Base-by-base conservation (phyloP, 441 rosid genomes). In the Gossypium gossypioides region DNA sequence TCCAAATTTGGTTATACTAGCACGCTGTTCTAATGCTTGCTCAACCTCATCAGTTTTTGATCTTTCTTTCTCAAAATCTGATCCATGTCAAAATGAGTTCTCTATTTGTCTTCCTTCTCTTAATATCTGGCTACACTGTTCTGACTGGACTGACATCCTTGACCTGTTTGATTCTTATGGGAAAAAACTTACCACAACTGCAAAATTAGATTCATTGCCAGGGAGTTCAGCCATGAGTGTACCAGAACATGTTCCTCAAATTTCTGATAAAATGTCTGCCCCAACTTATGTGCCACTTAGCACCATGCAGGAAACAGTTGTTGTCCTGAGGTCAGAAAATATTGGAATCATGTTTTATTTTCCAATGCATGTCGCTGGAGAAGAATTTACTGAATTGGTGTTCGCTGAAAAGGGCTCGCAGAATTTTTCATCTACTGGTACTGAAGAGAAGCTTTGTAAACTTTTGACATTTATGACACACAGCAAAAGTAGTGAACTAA, bases 81-180 rank as follows among this genome's bases (percentile, higher is more conserved):
- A 65, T 78, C 78, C 74, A 27, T 79, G 74, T 75, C 84, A 65
- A 64, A 79, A 74, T 73, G 82, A 80, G 75, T 57, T 95, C 75
- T 72, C 71, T 67, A 65, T 95, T 72, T 82, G 84, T 77, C 86
- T 91, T 75, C 99, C 99, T 73, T 82, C 89, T 79, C 83, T 92
- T 67, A 84, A 86, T 78, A 69, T 95, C 76, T 95, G 97, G 97
- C 79, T 95, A 25, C 89, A 92, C 78, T 69, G 72, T 74, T 62
- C 73, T 50, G 88, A 86, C 69, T 95, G 97, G 97, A 78, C 73
- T 61, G 77, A 72, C 72, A 76, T 90, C 69, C 74, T 85, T 81
- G 87, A 85, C 72, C 74, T 83, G 72, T 75, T 50, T 25, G 73
- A 74, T 77, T 81, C 85, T 29, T 82, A 74, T 76, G 75, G 81